These are phyloP conservation scores for Arthromyces matolae DNA, from an alignment of 768 basidiomycete species.

Conservation along the genomic window DNA sequence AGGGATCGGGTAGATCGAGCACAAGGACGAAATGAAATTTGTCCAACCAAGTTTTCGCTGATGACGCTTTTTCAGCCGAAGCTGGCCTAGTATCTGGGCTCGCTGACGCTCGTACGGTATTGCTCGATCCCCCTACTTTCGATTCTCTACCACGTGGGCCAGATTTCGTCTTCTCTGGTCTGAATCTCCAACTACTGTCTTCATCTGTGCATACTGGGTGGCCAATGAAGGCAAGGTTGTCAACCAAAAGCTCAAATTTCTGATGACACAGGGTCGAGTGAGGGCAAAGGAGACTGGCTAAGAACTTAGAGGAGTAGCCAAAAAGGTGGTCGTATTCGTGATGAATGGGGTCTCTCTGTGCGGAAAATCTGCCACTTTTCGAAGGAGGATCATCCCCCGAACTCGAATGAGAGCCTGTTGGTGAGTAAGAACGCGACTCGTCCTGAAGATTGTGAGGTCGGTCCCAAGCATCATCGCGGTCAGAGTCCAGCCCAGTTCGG, in stretches of 20 bases:
- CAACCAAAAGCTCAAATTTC: slow-evolving; percentile 89
- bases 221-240: slow-evolving; percentile 89
- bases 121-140: slow-evolving; percentile 34
- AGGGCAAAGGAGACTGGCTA: slow-evolving; percentile 80
- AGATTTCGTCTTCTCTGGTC: slow-evolving; percentile 52
- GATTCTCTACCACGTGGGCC: slow-evolving; percentile 55
- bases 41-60: slow-evolving; percentile 52
- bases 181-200: slow-evolving; percentile 75
- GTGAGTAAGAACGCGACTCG: slow-evolving; percentile 50
- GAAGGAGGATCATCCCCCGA: slow-evolving; percentile 52
- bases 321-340: slow-evolving; percentile 69
- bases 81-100: slow-evolving; percentile 25
- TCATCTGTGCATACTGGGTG: slow-evolving; percentile 85
- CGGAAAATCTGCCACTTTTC: slow-evolving; percentile 37
- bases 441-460: slow-evolving; percentile 46
- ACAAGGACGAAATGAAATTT: slow-evolving; percentile 87
- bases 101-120: slow-evolving; percentile 26
- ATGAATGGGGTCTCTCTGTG: slow-evolving; percentile 30
- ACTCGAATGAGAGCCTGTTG: slow-evolving; percentile 39
- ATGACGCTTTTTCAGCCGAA: slow-evolving; percentile 32
- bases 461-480: slow-evolving; percentile 63
- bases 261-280: slow-evolving; percentile 81
- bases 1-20: slow-evolving; percentile 86
- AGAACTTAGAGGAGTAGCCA: slow-evolving; percentile 75
- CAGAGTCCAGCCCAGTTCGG: slow-evolving; percentile 23